phyloP scores from a whole-genome alignment of 2,329 filamentous ascomycete genomes.

The Arthrobotrys megalospora region DNA sequence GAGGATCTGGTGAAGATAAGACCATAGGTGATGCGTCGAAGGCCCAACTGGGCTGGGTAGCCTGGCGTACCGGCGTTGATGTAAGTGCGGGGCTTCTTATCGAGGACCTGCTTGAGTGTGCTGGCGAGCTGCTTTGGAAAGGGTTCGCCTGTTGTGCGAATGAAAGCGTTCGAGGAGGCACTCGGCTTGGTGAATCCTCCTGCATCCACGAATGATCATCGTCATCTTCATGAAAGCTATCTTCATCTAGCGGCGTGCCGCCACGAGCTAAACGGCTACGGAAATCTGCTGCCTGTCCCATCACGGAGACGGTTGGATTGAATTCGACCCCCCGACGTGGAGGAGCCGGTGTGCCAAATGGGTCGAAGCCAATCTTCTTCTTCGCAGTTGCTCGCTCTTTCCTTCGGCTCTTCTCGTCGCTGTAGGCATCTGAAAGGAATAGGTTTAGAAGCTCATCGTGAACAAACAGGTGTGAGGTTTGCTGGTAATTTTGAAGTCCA shows the following conservation, averaged over 20 bases:
- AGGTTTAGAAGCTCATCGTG: slow-evolving; percentile 90
- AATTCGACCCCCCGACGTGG: slow-evolving; percentile 55
- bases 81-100: slow-evolving; percentile 47
- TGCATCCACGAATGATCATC: slow-evolving; percentile 59
- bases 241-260: slow-evolving; percentile 51
- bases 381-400: slow-evolving; percentile 63
- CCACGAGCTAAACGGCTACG: slow-evolving; percentile 48
- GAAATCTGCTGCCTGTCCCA: slow-evolving; percentile 54
- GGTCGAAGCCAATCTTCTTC: slow-evolving; percentile 64
- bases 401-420: slow-evolving; percentile 57
- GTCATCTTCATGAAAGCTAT: slow-evolving; percentile 57
- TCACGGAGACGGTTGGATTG: slow-evolving; percentile 48
- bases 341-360: slow-evolving; percentile 62
- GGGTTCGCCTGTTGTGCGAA: slow-evolving; percentile 45
- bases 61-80: slow-evolving; percentile 38
- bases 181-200: slow-evolving; percentile 57
- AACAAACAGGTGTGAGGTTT: slow-evolving; percentile 88
- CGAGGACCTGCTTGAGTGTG: slow-evolving; percentile 48
- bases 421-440: slow-evolving; percentile 74
- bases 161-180: slow-evolving; percentile 48
- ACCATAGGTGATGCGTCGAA: slow-evolving; percentile 45
- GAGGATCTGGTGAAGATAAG: slow-evolving; percentile 48
- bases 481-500: slow-evolving; percentile 91
- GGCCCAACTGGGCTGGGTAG: slow-evolving; percentile 34
- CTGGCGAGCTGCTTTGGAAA: slow-evolving; percentile 47